These are phyloP conservation scores for Dendrocalamus latiflorus DNA, from an alignment of 202 grass and related monocot species.

Conservation along the genomic window DNA sequence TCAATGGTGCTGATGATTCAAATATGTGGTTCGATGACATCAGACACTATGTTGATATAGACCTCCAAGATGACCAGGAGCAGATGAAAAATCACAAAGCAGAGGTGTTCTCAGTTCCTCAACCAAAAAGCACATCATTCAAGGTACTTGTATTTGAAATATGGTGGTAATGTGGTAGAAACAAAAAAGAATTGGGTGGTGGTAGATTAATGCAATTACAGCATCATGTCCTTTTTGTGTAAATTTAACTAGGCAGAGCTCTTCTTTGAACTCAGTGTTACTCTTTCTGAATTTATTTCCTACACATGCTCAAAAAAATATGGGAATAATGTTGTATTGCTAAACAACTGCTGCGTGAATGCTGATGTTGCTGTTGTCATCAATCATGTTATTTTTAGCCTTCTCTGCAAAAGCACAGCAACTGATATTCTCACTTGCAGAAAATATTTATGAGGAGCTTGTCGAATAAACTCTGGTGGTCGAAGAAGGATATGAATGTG, in stretches of 20 bases:
- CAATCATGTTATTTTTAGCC: background rate
- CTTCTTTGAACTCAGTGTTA: background rate
- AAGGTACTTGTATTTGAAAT: slow-evolving; percentile 39
- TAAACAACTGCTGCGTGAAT: background rate
- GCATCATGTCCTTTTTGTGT: background rate
- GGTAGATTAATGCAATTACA: slow-evolving; percentile 3
- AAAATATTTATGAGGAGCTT: slow-evolving; percentile 30
- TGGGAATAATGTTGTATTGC: background rate
- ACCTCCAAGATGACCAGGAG: background rate
- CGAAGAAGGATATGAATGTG: slow-evolving; percentile 19
- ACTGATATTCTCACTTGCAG: slow-evolving; percentile 26
- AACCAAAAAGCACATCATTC: slow-evolving; percentile 31
- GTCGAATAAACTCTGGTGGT: slow-evolving; percentile 27
- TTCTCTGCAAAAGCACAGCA: background rate
- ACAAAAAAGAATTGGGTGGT: background rate
- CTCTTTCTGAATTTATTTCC: background rate
- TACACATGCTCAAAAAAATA: background rate
- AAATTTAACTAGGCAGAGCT: background rate
- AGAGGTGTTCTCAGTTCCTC: background rate
- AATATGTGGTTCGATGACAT: background rate
- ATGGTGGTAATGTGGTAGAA: background rate
- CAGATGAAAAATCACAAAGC: background rate
- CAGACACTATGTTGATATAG: slow-evolving; percentile 10
- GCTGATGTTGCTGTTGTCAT: background rate
- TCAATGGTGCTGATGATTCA: background rate